phyloP scores from a whole-genome alignment of 2,329 filamentous ascomycete species.

The Chaetomium olivaceum region DNA sequence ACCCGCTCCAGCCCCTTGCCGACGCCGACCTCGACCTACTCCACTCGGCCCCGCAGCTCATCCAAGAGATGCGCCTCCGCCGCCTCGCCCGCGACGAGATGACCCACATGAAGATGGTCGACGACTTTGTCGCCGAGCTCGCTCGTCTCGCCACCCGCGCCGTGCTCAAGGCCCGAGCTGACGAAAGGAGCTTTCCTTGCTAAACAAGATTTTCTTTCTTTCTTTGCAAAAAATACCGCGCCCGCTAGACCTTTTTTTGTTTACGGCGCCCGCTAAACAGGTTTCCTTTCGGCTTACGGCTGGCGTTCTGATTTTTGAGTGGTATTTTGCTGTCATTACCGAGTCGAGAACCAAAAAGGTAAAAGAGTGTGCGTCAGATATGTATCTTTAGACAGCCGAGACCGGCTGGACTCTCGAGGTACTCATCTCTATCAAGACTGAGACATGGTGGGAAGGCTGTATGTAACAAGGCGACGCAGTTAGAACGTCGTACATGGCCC shows the following conservation, averaged over 20 bases:
- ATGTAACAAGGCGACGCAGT: background rate
- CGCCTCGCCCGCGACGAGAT: conserved; percentile 40
- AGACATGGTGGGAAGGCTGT: background rate
- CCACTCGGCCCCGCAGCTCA: conserved; percentile 44
- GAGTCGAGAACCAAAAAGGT: background rate
- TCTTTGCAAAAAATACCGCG: background rate
- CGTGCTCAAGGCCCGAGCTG: conserved; percentile 8
- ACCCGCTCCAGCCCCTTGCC: conserved; percentile 47
- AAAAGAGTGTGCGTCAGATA: background rate
- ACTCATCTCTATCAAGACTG: background rate
- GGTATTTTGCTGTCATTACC: background rate
- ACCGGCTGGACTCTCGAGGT: background rate
- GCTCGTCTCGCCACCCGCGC: conserved; percentile 14
- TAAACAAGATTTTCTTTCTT: background rate
- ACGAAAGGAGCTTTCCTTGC: background rate
- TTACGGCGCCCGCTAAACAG: background rate
- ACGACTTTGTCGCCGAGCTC: conserved; percentile 44
- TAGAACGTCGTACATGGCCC: no score
- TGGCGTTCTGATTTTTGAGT: background rate
- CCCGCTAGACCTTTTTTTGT: background rate
- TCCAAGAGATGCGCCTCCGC: conserved; percentile 35
- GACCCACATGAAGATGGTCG: conserved; percentile 38
- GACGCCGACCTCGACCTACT: conserved; percentile 50
- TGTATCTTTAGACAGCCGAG: background rate
- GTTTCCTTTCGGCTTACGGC: background rate